Evolutionary conservation across 2,329 filamentous ascomycete species (phyloP), one percentile per base, ranked within the genome.

Genomic region (Metarhizium album): DNA sequence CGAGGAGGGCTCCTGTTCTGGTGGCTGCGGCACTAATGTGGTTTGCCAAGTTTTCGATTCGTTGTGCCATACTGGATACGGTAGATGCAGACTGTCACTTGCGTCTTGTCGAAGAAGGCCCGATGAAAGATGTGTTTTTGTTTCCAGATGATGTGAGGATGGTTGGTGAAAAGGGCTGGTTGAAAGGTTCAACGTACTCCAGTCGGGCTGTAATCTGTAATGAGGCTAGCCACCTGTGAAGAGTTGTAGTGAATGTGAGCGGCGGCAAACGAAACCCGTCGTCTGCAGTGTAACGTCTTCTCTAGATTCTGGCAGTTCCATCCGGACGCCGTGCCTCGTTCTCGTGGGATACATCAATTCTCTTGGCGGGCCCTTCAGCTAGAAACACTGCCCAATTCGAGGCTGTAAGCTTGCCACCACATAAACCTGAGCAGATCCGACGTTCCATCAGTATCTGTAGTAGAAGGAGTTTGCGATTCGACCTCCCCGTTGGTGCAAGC

Each of bases 341-440:
- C 38, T 22, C 3, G 22, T 20, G 4, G 38, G 38, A 23, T 42
- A 42, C 38, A 42, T 42, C n/a, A n/a, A n/a, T n/a, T 18, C 38
- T 11, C 38, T 42, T 18, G 38, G n/a, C 38, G 7, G 11, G 18
- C 53, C 62, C 48, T 27, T 59, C 55, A 9, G 56, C 54, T 3
- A 63, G 54, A 23, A 62, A 60, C 2, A 57, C 52, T 20, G 55
- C 53, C 61, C 60, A 63, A 40, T 61, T 56, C 54, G 62, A 51
- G 23, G 60, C 60, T 1, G 54, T 55, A 6, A 62, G 55, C 49
- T 62, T 60, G 51, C 62, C 60, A 29, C 62, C 61, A 46, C 54
- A 59, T 61, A 55, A 62, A 8, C 59, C 59, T n/a, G 33, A 59
- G 61, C 40, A 61, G 23, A 42, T 60, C 58, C n/a, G 58, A 50